A percentile compares a stretch with the other conserved stretches of the same genome.
Evolutionary conservation across 2,329 filamentous ascomycete genomes (phyloP).

Genomic region (Penicillium crustosum): DNA sequence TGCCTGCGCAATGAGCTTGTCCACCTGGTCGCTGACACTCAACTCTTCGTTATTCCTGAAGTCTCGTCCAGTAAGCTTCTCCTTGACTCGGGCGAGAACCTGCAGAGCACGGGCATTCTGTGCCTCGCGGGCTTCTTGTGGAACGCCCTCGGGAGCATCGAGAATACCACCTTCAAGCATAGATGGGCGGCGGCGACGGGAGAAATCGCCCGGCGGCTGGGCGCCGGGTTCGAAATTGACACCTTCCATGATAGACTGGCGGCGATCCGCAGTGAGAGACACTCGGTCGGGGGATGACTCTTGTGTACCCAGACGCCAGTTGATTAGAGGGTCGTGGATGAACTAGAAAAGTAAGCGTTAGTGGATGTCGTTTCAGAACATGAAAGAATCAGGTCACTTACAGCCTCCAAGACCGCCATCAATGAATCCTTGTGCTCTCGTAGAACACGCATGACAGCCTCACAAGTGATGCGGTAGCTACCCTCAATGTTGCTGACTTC

Average conservation of each 20-base stretch:
- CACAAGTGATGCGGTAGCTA: constrained; percentile 95
- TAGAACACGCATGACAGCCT: constrained; percentile 96
- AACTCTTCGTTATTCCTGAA: constrained; percentile 86
- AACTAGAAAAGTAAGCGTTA: constrained; percentile 60
- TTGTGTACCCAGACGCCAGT: constrained; percentile 77
- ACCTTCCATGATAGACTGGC: constrained; percentile 58
- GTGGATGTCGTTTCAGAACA: neutral
- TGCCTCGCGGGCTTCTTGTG: constrained; percentile 62
- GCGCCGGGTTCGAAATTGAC: constrained; percentile 52
- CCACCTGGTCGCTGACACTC: constrained; percentile 82
- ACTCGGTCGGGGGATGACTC: constrained; percentile 62
- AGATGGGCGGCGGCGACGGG: constrained; percentile 65
- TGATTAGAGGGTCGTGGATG: constrained; percentile 98
- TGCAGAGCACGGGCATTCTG: constrained; percentile 93
- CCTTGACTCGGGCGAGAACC: constrained; percentile 85
- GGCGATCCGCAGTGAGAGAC: constrained; percentile 61
- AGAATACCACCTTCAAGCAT: constrained; percentile 61
- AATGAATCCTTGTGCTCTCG: constrained; percentile 97
- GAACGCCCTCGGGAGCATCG: constrained; percentile 43
- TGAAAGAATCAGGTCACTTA: constrained; percentile 52
- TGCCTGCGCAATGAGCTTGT: constrained; percentile 90
- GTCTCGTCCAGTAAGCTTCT: constrained; percentile 92
- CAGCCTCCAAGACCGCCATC: constrained; percentile 96
- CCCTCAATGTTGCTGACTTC: constrained; percentile 99
- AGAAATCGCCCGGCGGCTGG: constrained; percentile 65